These are phyloP conservation scores for Tylopilus balloui DNA, from an alignment of 768 basidiomycete species.

Conservation along the genomic window DNA sequence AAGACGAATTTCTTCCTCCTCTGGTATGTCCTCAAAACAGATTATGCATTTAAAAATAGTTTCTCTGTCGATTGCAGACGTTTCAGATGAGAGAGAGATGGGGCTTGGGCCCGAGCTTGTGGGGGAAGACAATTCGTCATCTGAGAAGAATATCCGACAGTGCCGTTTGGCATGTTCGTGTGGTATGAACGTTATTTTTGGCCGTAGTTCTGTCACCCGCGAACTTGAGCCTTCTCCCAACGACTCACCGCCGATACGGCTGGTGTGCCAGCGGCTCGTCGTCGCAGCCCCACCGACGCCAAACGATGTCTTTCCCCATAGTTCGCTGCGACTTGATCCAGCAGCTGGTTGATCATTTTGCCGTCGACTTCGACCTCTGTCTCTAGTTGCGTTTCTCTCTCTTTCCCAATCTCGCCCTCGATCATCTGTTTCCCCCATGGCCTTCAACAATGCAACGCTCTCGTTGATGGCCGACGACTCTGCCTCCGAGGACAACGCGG, in stretches of 20 bases:
- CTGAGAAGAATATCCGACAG: constrained; percentile 24
- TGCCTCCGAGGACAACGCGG: constrained; percentile 11
- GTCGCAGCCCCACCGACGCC: background rate
- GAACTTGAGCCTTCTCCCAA: constrained; percentile 6
- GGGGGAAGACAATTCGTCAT: constrained; percentile 5
- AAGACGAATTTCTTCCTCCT: constrained; percentile 38
- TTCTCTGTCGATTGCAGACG: constrained; percentile 5
- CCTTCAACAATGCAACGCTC: constrained; percentile 43
- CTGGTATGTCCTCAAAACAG: constrained; percentile 47
- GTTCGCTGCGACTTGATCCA: background rate
- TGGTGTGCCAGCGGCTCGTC: background rate
- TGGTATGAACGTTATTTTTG: constrained; percentile 1
- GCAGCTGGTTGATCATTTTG: background rate
- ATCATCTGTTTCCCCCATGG: constrained; percentile 37
- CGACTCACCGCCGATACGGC: background rate
- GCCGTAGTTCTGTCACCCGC: background rate
- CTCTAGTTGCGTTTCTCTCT: background rate
- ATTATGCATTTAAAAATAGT: constrained; percentile 46
- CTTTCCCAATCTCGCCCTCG: constrained; percentile 20
- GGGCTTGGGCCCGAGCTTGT: background rate
- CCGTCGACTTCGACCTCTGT: background rate
- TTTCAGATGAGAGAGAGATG: background rate
- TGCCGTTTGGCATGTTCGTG: constrained; percentile 24
- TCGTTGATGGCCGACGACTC: constrained; percentile 38
- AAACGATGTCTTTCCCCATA: background rate